Evolutionary conservation across 441 rosid species (phyloP), one percentile per base, ranked within the genome.

Genomic region (Populus hybrid): DNA sequence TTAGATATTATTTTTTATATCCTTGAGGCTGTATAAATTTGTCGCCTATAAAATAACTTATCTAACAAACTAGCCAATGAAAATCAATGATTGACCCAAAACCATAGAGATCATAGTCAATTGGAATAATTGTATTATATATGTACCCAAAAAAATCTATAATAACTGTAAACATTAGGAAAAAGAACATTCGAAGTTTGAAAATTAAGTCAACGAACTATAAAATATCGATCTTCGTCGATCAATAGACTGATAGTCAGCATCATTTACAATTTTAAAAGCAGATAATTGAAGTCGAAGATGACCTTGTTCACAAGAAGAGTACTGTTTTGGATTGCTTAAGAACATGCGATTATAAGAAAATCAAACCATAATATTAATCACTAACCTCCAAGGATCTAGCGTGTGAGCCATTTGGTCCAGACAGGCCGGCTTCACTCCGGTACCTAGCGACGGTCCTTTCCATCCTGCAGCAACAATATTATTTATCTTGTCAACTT

Each of bases 401-500:
- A 28, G 76, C 57, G 7, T 24, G 72, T 26, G 63, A 84, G 21
- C 81, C 78, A 36, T 32, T 75, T 14, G 88, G 72, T 64, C 77
- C 75, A 11, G 81, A 75, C 59, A 81, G 66, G 24, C 89, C 88
- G 34, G 83, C 79, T 71, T 90, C 86, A 14, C 77, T 82, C 21
- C 86, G 69, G 30, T 90, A 90, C 84, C 75, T 87, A 11, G 74
- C 68, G 67, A 87, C 82, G 11, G 81, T 87, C 76, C 83, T 80
- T 12, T 87, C 84, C 89, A 84, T 79, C 50, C 93, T 89, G 84
- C 71, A 78, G 6, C 71, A 42, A 35, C 38, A 7, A 35, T 35
- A 5, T 5, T 35, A 35, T 30, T 4, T 12, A 46, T 46, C 57
- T 12, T 46, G 4, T 46, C 4, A 46, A 46, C 57, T 46, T 46